A percentile compares a stretch with the other conserved stretches of the same genome.
Conservation (phyloP, 805 yeast genomes). For the Saccharomycopsis fodiens region DNA sequence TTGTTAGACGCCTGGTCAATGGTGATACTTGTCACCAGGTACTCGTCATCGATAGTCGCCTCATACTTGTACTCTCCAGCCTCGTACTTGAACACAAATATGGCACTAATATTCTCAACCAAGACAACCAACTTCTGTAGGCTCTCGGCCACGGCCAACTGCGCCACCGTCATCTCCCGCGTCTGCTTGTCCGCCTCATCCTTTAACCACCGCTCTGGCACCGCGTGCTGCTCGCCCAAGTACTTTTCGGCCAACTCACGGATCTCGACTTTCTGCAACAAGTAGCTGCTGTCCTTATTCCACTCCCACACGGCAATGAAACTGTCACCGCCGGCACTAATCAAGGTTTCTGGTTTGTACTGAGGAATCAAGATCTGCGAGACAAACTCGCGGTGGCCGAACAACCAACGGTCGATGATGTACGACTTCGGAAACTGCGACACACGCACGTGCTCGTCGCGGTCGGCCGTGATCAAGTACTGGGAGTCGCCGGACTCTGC, state of each 20-base stretch:
- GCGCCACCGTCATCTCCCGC: constrained; percentile 21
- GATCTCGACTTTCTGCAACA: constrained; percentile 43
- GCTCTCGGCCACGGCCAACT: constrained; percentile 27
- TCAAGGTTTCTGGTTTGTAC: constrained; percentile 42
- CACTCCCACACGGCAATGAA: constrained; percentile 74
- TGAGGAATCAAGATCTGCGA: constrained; percentile 53
- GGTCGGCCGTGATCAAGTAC: constrained; percentile 65
- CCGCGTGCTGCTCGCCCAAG: constrained; percentile 49
- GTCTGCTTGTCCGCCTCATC: constrained; percentile 32
- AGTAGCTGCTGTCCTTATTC: constrained; percentile 39
- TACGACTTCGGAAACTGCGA: constrained; percentile 72
- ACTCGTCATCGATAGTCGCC: constrained; percentile 26
- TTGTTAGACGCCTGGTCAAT: constrained; percentile 23
- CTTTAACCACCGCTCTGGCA: constrained; percentile 57
- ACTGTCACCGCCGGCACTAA: constrained; percentile 92
- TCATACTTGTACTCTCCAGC: constrained; percentile 27
- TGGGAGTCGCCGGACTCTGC: constrained; percentile 30
- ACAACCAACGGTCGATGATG: constrained; percentile 73
- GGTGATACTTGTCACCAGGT: constrained; percentile 24
- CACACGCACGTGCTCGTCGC: constrained; percentile 93
- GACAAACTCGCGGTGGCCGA: constrained; percentile 82
- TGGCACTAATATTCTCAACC: constrained; percentile 39
- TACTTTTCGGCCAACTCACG: constrained; percentile 34
- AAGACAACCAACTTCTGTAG: constrained; percentile 33
- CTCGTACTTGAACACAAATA: constrained; percentile 32